phyloP scores from a whole-genome alignment of 2,329 filamentous ascomycete genomes.

The Xylaria polymorpha region DNA sequence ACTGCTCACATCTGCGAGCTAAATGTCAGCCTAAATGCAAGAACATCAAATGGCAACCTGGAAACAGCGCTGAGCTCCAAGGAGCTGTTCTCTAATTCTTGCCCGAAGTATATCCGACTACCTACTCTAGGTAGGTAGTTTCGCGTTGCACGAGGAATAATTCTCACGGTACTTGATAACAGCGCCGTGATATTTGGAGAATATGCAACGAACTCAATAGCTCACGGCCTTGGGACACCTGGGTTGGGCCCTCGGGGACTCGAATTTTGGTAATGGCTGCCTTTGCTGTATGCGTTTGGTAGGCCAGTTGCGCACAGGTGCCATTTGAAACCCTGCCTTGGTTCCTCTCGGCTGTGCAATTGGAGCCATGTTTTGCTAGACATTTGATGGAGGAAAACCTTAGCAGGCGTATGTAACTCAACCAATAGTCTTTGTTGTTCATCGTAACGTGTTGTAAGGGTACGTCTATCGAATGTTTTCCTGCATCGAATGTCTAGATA shows the following conservation, averaged over 20 bases:
- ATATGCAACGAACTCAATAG: background rate
- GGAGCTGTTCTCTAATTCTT: background rate
- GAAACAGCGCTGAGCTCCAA: slow-evolving; percentile 1
- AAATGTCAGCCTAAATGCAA: slow-evolving; percentile 20
- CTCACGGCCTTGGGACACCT: too few species aligned
- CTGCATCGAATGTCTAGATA: background rate
- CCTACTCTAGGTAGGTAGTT: background rate
- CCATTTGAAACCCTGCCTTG: background rate
- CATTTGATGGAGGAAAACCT: background rate
- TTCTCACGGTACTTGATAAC: background rate
- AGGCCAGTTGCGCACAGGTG: background rate
- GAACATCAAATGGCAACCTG: slow-evolving; percentile 8
- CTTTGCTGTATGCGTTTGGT: background rate
- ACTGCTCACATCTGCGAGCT: slow-evolving; percentile 8
- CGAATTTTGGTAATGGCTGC: background rate
- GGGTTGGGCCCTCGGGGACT: too few species aligned
- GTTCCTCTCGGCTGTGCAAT: background rate
- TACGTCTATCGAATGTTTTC: background rate
- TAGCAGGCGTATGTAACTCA: background rate
- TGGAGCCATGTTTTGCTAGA: background rate
- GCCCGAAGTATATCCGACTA: slow-evolving; percentile 6
- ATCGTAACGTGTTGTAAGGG: background rate
- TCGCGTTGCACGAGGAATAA: background rate
- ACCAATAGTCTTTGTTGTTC: background rate
- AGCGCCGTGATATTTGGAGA: background rate